Evolutionary conservation across 768 basidiomycete species (phyloP).

Genomic region (Clavaria fumosa): DNA sequence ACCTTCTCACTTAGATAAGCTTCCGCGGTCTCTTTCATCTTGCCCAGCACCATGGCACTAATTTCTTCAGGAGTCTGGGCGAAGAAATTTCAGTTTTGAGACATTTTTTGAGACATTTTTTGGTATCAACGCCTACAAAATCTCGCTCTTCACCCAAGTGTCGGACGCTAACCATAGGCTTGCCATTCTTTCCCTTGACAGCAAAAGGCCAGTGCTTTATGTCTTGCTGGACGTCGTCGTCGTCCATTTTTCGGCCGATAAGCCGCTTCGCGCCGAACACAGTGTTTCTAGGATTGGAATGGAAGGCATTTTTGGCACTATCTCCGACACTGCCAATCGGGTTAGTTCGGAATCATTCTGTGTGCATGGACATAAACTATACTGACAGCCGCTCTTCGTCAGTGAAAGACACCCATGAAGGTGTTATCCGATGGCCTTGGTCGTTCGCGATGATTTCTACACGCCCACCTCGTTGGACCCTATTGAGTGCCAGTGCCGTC

Average conservation of each 20-base stretch:
- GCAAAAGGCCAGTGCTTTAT: constrained; percentile 87
- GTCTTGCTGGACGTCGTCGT: constrained; percentile 66
- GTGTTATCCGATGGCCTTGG: constrained; percentile 79
- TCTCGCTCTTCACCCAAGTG: constrained; percentile 66
- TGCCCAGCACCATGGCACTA: constrained; percentile 46
- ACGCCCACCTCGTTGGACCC: constrained; percentile 71
- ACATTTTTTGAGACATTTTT: too few relatives aligned
- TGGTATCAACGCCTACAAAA: constrained; percentile 51
- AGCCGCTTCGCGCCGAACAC: constrained; percentile 94
- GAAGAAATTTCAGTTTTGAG: too few relatives aligned
- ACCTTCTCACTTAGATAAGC: constrained; percentile 50
- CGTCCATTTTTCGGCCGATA: constrained; percentile 73
- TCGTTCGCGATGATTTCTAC: constrained; percentile 85
- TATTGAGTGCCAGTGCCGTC: constrained; percentile 13
- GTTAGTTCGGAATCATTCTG: background rate
- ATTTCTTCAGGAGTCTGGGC: constrained; percentile 47
- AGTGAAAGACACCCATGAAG: constrained; percentile 71
- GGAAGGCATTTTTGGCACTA: constrained; percentile 88
- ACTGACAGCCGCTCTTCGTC: constrained; percentile 61
- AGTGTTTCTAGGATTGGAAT: constrained; percentile 83
- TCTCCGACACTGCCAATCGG: constrained; percentile 56
- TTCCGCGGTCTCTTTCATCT: constrained; percentile 62
- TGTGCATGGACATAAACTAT: constrained; percentile 4
- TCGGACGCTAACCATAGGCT: constrained; percentile 62
- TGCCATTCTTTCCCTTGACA: constrained; percentile 61